Evolutionary conservation across 1,284 basidiomycete genomes (phyloP), one percentile per base, ranked within the genome.

Genomic region (Porogramme epimiltina): DNA sequence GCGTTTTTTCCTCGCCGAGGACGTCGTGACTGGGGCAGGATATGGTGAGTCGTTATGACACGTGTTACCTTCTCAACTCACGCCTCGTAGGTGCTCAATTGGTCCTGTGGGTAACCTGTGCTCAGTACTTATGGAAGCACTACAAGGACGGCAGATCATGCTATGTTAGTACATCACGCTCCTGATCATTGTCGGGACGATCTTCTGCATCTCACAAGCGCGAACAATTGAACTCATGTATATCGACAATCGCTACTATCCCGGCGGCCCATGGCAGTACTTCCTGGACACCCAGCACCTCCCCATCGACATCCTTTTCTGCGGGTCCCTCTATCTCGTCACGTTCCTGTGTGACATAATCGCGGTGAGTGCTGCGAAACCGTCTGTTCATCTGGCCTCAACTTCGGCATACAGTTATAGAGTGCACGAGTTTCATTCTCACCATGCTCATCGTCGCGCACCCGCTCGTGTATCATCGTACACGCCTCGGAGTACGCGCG

Each of bases 161-260:
- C 65, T 76, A 4, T 62, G 77, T 20, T 60, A 51, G 3, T 78
- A 77, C 55, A 74, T 73, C 50, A 69, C 70, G 4, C 28, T 71
- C 18, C 64, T 77, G 18, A 55, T 77, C 39, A 57, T 61, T 42
- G 62, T 77, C 52, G 70, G 74, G 54, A 73, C 72, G 0, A 62
- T 75, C 37, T 76, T 70, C 54, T 61, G 66, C 36, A 65, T 69
- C 18, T 70, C 71, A 1, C 71, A 75, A 53, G 68, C 58, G 3
- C 56, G 60, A 20, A 63, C 62, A 1, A 60, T 63, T 10, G 72
- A 77, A 54, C 61, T 71, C 25, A 66, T 73, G 10, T 78, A 76
- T 47, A 66, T 78, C 49, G 74, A 76, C 55, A 74, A 78, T 55
- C 68, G 75, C 28, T 73, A 75, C 44, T 78, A 72, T 51, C 74